A percentile compares a stretch with the other conserved stretches of the same genome.
Conservation (phyloP, 2,329 filamentous ascomycete species). For the Lasiodiplodia sp. region DNA sequence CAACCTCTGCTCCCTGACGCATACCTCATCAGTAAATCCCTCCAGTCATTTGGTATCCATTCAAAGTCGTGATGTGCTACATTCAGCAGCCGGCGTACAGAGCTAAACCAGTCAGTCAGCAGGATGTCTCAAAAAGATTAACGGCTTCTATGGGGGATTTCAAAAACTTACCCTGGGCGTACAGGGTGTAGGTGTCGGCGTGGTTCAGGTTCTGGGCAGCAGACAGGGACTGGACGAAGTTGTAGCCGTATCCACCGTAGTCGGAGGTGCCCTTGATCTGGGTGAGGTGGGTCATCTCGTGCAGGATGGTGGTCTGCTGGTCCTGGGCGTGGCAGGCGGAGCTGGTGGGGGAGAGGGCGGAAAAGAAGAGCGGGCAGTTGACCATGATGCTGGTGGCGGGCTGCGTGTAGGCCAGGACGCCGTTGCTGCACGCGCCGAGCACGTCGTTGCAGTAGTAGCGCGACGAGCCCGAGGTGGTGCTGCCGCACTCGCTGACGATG, state of each 20-base stretch:
- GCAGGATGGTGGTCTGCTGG: constrained; percentile 69
- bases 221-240: constrained; percentile 38
- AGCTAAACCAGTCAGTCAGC: neutral
- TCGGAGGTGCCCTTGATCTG: constrained; percentile 67
- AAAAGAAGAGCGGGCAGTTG: constrained; percentile 69
- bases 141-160: too few relatives aligned
- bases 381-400: constrained; percentile 63
- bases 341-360: constrained; percentile 57
- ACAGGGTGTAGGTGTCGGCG: constrained; percentile 67
- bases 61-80: neutral
- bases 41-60: neutral
- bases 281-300: constrained; percentile 71
- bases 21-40: neutral
- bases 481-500: constrained; percentile 64
- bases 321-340: constrained; percentile 68
- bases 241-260: constrained; percentile 58
- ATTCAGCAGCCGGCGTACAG: constrained; percentile 17
- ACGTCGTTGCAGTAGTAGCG: constrained; percentile 65
- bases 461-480: constrained; percentile 57
- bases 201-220: constrained; percentile 40
- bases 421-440: constrained; percentile 58
- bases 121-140: neutral
- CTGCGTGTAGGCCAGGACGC: constrained; percentile 69
- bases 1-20: neutral
- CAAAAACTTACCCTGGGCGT: constrained; percentile 54